Base-by-base conservation (phyloP, 352 stramenopile species). In the Albugo laibachii region DNA sequence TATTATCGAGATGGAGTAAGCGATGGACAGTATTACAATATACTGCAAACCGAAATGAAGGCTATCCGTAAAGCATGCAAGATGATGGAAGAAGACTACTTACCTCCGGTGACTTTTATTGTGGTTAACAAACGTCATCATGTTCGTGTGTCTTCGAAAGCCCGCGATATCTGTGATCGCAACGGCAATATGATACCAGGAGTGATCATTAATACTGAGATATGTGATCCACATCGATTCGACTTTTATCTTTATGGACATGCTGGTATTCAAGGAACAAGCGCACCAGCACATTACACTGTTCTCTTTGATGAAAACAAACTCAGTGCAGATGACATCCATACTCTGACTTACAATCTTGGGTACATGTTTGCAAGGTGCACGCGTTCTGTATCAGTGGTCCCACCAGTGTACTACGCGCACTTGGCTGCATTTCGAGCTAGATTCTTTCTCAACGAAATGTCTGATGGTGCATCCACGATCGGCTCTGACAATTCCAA, bases 1-100 rank as follows among this genome's bases (percentile, higher is more conserved):
- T 93, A 87, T 54, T 91, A 89, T 51, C 76, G 80, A 19, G 80
- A 91, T 42, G 80, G 80, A 42, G 75, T 93, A 20, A 85, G 69
- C 47, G 80, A 92, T 57, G 78, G 78, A 1, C 69, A 93, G 55
- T 88, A 73, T 47, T 59, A 76, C 43, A 69, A 80, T 46, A 80
- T 92, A 12, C 53, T 85, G 19, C 59, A 83, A 45, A 52, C 53
- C 1, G 65, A 87, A 53, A 75, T 87, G 47, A 54, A 60, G 37
- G 62, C 63, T 13, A 54, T 80, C 15, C 59, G 65, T 8, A 31
- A 57, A 40, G 65, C 70, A 11, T 80, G 70, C 42, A 36, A 57
- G 6, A 66, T 64, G 45, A 54, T 87, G 18, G 57, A 73, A 31
- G 18, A 37, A 11, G 57, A 62, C 14, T 85, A 79, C 40, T 4